A percentile compares a stretch with the other conserved stretches of the same genome.
Evolutionary conservation across 768 basidiomycete species (phyloP).

Genomic region (Mycena vulgaris): DNA sequence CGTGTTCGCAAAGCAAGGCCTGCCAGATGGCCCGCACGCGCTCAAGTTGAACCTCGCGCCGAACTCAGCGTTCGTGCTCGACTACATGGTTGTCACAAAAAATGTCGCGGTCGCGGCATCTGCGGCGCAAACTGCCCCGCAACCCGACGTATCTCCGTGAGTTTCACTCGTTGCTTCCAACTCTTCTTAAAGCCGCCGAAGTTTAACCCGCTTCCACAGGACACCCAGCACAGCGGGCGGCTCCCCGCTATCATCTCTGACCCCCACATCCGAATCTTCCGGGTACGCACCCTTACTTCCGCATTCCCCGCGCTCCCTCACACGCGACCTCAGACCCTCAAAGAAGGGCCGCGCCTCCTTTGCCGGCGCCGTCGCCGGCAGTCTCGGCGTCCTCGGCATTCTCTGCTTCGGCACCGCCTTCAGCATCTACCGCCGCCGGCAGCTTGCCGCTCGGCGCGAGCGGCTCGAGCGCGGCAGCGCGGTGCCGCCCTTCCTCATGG

Average conservation of each 20-base stretch:
- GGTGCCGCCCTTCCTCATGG: constrained; percentile 47
- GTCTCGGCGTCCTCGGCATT: constrained; percentile 64
- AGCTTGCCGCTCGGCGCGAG: constrained; percentile 57
- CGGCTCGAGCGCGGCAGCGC: constrained; percentile 47
- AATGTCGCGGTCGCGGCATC: not conserved
- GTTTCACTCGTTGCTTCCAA: not conserved
- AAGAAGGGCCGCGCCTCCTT: constrained; percentile 57
- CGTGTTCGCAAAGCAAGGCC: constrained; percentile 54
- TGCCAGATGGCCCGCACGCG: constrained; percentile 58
- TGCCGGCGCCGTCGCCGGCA: constrained; percentile 67
- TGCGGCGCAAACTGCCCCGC: not conserved
- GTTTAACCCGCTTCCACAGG: not conserved
- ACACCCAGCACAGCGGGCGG: not conserved
- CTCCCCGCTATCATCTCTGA: constrained; percentile 10
- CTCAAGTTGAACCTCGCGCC: constrained; percentile 60
- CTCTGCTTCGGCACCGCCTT: constrained; percentile 64
- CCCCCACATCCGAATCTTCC: not conserved
- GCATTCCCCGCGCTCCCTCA: too few relatives aligned
- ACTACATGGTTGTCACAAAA: constrained; percentile 61
- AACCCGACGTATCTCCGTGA: constrained; percentile 1
- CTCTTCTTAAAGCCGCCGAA: not conserved
- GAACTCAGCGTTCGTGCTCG: constrained; percentile 64
- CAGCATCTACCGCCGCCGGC: constrained; percentile 65
- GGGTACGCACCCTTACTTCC: not conserved
- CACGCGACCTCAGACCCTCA: not conserved